Conservation (phyloP, 2,329 filamentous ascomycete genomes). For the Stagonosporopsis cucurbitacearum region DNA sequence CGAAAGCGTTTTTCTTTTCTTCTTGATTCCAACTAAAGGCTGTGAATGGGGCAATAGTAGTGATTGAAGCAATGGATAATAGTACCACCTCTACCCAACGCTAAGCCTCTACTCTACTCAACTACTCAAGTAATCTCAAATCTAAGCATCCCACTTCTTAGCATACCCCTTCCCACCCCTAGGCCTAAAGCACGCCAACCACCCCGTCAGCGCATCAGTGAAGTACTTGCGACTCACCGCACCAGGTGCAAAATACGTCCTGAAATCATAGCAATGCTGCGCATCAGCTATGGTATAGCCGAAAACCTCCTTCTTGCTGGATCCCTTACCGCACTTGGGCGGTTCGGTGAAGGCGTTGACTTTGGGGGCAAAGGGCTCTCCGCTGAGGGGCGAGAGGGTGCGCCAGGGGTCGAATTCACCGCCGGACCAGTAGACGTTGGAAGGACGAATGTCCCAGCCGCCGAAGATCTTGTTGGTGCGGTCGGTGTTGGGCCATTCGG, state of each 20-base stretch:
- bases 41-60: too few relatives aligned
- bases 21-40: too few relatives aligned
- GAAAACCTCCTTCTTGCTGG: slow-evolving; percentile 52
- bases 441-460: slow-evolving; percentile 60
- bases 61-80: too few relatives aligned
- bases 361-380: slow-evolving; percentile 51
- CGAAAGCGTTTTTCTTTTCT: too few relatives aligned
- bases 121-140: too few relatives aligned
- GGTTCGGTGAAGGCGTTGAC: slow-evolving; percentile 50
- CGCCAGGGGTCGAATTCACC: slow-evolving; percentile 62
- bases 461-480: slow-evolving; percentile 54
- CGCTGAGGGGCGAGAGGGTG: slow-evolving; percentile 54
- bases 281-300: slow-evolving; percentile 56
- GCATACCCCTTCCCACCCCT: slow-evolving; percentile 9
- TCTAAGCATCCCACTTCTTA: slow-evolving; percentile 13
- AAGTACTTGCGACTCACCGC: slow-evolving; percentile 49
- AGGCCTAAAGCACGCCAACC: slow-evolving; percentile 53
- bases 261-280: slow-evolving; percentile 59
- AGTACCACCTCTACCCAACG: too few relatives aligned
- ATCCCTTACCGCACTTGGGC: slow-evolving; percentile 53
- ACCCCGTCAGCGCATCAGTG: slow-evolving; percentile 51
- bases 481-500: slow-evolving; percentile 48
- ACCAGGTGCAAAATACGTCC: slow-evolving; percentile 41
- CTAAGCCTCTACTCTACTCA: too few relatives aligned
- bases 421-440: slow-evolving; percentile 59